phyloP scores from a whole-genome alignment of 2,329 filamentous ascomycete genomes.

The Sclerotinia nivalis region DNA sequence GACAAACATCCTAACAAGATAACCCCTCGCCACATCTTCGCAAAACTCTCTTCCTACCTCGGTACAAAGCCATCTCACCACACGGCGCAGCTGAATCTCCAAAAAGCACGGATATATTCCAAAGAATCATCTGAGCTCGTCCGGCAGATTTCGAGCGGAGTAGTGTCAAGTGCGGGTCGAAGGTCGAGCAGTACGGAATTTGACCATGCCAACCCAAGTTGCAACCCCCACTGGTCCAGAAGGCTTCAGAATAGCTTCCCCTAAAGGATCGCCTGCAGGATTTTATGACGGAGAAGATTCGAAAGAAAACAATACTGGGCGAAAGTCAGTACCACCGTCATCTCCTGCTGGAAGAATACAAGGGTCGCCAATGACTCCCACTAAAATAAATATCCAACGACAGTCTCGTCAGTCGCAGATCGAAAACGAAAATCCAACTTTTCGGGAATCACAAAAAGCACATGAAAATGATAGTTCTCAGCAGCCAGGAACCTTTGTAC shows the following conservation, averaged over 20 bases:
- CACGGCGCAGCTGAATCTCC: background rate
- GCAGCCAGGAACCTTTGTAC: slow-evolving; percentile 29
- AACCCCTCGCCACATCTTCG: background rate
- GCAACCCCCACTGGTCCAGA: slow-evolving; percentile 29
- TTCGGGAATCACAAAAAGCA: background rate
- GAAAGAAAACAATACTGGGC: slow-evolving; percentile 33
- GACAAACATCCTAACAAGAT: background rate
- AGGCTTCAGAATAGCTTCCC: slow-evolving; percentile 28
- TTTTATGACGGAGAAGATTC: slow-evolving; percentile 29
- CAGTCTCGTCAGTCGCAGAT: slow-evolving; percentile 55
- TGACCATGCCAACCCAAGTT: slow-evolving; percentile 28
- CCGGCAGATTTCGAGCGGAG: slow-evolving; percentile 12
- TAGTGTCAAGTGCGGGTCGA: slow-evolving; percentile 9
- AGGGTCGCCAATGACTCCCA: slow-evolving; percentile 56
- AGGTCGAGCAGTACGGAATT: slow-evolving; percentile 9
- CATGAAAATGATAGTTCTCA: slow-evolving; percentile 27
- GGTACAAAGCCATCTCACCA: background rate
- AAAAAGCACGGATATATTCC: slow-evolving; percentile 8
- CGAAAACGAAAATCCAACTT: slow-evolving; percentile 41
- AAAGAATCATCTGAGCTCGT: background rate
- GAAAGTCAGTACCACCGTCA: slow-evolving; percentile 34
- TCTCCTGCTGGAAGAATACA: slow-evolving; percentile 45
- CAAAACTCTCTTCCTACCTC: background rate
- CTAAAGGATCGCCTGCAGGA: slow-evolving; percentile 18
- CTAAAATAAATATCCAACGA: slow-evolving; percentile 55